Conservation (phyloP, 2,329 filamentous ascomycete species). For the Didymella exigua region DNA sequence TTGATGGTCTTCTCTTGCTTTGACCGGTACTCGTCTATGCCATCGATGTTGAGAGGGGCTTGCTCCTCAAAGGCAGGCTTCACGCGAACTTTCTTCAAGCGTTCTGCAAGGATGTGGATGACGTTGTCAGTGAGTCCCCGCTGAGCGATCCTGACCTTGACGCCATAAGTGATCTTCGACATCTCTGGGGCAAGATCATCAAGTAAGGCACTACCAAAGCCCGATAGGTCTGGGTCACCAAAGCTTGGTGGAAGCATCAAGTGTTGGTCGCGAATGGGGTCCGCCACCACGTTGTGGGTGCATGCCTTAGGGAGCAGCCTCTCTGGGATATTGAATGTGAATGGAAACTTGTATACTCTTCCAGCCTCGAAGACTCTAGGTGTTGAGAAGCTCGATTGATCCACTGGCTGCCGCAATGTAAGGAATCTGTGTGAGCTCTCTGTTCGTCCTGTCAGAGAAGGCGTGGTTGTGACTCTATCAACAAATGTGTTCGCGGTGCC, state of each 20-base stretch:
- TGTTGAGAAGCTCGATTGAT: slow-evolving; percentile 58
- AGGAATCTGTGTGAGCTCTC: slow-evolving; percentile 66
- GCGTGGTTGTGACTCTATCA: slow-evolving; percentile 59
- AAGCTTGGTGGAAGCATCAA: slow-evolving; percentile 65
- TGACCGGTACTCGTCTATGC: slow-evolving; percentile 57
- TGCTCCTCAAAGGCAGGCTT: slow-evolving; percentile 64
- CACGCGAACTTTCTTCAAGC: slow-evolving; percentile 62
- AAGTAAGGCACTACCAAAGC: slow-evolving; percentile 56
- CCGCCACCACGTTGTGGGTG: slow-evolving; percentile 58
- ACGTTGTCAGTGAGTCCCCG: slow-evolving; percentile 47
- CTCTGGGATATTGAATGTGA: slow-evolving; percentile 67
- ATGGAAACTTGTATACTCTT: slow-evolving; percentile 64
- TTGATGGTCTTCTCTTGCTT: slow-evolving; percentile 65
- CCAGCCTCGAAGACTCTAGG: slow-evolving; percentile 61
- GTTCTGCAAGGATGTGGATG: slow-evolving; percentile 55
- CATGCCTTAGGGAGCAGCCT: slow-evolving; percentile 66
- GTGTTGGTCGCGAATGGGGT: slow-evolving; percentile 61
- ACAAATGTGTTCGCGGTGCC: slow-evolving; percentile 60
- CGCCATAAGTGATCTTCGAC: slow-evolving; percentile 63
- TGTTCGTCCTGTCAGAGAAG: slow-evolving; percentile 59
- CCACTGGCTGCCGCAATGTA: slow-evolving; percentile 65
- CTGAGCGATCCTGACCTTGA: slow-evolving; percentile 57
- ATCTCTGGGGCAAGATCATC: slow-evolving; percentile 69
- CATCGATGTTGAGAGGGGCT: slow-evolving; percentile 61
- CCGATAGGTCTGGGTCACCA: slow-evolving; percentile 62